Evolutionary conservation across 768 basidiomycete genomes (phyloP).

Genomic region (Tylopilus subfusipes): DNA sequence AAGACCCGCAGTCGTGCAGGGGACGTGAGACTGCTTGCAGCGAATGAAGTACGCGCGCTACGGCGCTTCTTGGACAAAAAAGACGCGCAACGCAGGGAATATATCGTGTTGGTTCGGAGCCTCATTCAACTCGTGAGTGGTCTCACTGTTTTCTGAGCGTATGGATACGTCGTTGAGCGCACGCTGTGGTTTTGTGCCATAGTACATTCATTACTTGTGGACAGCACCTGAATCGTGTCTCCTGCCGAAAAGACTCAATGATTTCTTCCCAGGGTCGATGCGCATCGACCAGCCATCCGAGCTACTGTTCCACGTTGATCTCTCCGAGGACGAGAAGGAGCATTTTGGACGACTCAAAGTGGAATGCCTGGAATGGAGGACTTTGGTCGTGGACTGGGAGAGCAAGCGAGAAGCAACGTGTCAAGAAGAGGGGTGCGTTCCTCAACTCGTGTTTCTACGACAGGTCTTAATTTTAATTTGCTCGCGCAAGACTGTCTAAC

Average conservation of each 20-base stretch:
- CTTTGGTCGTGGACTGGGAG: conserved; percentile 20
- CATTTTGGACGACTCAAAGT: conserved; percentile 14
- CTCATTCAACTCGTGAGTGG: conserved; percentile 22
- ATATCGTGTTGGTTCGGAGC: conserved; percentile 20
- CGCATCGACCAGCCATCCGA: conserved; percentile 12
- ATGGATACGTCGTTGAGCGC: background rate
- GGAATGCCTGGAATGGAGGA: conserved; percentile 21
- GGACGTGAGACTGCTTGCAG: conserved; percentile 19
- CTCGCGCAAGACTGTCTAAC: conserved; percentile 8
- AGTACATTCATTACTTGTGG: conserved; percentile 31
- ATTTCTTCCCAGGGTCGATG: conserved; percentile 31
- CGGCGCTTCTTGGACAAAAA: conserved; percentile 10
- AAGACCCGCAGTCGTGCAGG: background rate
- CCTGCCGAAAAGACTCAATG: conserved; percentile 16
- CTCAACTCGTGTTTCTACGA: background rate
- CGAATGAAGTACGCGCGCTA: conserved; percentile 14
- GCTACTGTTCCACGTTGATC: conserved; percentile 22
- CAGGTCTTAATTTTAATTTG: background rate
- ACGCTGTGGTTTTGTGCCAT: background rate
- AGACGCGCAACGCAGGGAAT: conserved; percentile 19
- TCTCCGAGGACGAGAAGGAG: conserved; percentile 23
- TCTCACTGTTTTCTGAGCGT: background rate
- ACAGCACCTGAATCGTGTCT: conserved; percentile 27
- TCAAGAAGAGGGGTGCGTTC: conserved; percentile 7
- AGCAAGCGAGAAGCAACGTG: conserved; percentile 10